Evolutionary conservation across 495 filamentous ascomycete genomes (phyloP).

Genomic region (Penicillium manginii): DNA sequence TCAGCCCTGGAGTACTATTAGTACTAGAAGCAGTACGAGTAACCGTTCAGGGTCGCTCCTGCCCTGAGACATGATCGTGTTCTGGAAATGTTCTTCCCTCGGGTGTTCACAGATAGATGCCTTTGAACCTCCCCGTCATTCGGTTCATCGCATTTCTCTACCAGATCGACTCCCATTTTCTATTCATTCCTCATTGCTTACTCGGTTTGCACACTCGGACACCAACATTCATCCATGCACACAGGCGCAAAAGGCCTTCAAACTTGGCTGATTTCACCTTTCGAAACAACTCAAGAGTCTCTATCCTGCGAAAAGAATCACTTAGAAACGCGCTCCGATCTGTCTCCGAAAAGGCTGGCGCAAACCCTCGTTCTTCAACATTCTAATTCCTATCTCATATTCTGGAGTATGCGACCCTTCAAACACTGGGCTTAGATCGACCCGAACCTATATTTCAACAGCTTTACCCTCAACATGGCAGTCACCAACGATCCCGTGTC

Average conservation of each 20-base stretch:
- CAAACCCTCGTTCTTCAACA: too few species aligned
- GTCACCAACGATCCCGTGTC: background rate
- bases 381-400: too few species aligned
- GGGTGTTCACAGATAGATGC: too few species aligned
- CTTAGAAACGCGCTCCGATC: too few species aligned
- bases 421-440: background rate
- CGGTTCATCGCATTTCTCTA: background rate
- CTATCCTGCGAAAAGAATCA: too few species aligned
- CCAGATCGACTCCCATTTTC: background rate
- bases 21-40: too few species aligned
- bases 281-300: background rate
- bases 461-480: background rate
- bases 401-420: background rate
- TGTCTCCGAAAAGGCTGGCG: too few species aligned
- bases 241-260: background rate
- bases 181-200: background rate
- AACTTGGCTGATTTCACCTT: background rate
- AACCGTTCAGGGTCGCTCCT: background rate
- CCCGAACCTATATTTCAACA: background rate
- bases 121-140: too few species aligned
- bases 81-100: too few species aligned
- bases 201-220: background rate
- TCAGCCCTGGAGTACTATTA: too few species aligned
- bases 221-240: background rate
- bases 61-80: background rate